Percentiles rank a stretch among this genome's conserved stretches.
phyloP scores from a whole-genome alignment of 1,284 basidiomycete species.

The Agaricales sp. region DNA sequence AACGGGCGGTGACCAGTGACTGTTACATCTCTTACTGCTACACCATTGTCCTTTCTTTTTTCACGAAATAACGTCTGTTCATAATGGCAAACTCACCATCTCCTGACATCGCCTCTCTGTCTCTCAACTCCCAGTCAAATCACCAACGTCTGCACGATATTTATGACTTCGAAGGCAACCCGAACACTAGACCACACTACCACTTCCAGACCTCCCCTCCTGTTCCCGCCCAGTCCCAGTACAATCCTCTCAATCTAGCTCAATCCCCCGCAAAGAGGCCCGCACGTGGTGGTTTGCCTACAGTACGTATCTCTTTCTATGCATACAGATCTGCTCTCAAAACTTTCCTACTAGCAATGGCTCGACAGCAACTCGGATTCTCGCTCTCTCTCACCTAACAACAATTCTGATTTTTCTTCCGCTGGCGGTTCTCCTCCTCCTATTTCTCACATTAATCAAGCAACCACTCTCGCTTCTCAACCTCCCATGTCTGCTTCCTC shows the following conservation, averaged over 20 bases:
- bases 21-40: conserved; percentile 12
- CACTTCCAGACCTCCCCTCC: conserved; percentile 61
- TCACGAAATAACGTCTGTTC: conserved; percentile 12
- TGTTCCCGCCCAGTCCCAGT: conserved; percentile 53
- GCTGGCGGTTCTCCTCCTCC: conserved; percentile 66
- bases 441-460: conserved; percentile 39
- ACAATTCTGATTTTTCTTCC: conserved; percentile 78
- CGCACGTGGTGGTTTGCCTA: conserved; percentile 54
- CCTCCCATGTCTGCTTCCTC: conserved; percentile 32
- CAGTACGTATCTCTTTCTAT: conserved; percentile 32
- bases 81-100: conserved; percentile 16
- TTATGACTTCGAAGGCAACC: conserved; percentile 70
- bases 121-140: conserved; percentile 44
- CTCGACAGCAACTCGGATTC: conserved; percentile 61
- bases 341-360: conserved; percentile 53
- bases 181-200: conserved; percentile 44
- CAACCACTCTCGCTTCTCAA: conserved; percentile 34
- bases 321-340: conserved; percentile 15
- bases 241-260: conserved; percentile 48
- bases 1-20: conserved; percentile 4
- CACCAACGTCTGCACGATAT: conserved; percentile 72
- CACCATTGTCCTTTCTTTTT: conserved; percentile 14
- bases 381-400: conserved; percentile 75
- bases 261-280: conserved; percentile 71
- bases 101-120: conserved; percentile 66